phyloP scores from a whole-genome alignment of 257 asterid species.

The Solanum boliviense region DNA sequence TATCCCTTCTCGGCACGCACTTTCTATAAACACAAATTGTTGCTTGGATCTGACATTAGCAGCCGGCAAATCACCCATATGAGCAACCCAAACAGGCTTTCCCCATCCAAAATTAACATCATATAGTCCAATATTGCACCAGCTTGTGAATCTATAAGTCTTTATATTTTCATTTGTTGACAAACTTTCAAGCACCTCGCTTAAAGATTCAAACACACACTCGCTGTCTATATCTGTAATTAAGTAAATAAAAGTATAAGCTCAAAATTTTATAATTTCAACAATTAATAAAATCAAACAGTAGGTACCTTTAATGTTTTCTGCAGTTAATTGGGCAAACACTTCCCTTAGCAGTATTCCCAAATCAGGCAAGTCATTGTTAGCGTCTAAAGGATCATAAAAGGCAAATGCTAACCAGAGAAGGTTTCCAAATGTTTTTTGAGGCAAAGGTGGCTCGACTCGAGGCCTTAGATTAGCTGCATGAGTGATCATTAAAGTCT shows the following conservation, averaged over 20 bases:
- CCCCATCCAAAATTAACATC: conserved; percentile 6
- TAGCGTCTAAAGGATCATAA: neutral
- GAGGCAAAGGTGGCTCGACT: neutral
- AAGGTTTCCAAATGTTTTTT: conserved; percentile 4
- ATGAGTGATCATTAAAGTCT: conserved; percentile 14
- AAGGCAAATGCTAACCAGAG: conserved; percentile 11
- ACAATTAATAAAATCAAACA: neutral
- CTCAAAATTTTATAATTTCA: neutral
- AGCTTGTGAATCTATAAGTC: neutral
- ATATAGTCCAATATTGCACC: neutral
- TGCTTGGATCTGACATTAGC: neutral
- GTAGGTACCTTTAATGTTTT: conserved; percentile 2
- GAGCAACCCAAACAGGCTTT: conserved; percentile 6
- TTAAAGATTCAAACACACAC: neutral
- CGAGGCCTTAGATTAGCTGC: conserved; percentile 12
- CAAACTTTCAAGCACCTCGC: conserved; percentile 2
- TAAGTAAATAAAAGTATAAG: neutral
- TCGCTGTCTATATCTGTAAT: neutral
- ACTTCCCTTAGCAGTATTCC: conserved; percentile 10
- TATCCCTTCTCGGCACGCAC: neutral
- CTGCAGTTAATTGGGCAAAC: neutral
- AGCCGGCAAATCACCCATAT: neutral
- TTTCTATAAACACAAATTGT: neutral
- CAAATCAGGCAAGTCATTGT: neutral
- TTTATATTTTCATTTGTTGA: neutral